Evolutionary conservation across 2,329 filamentous ascomycete genomes (phyloP), one percentile per base, ranked within the genome.

Genomic region (Colletotrichum coccodes): DNA sequence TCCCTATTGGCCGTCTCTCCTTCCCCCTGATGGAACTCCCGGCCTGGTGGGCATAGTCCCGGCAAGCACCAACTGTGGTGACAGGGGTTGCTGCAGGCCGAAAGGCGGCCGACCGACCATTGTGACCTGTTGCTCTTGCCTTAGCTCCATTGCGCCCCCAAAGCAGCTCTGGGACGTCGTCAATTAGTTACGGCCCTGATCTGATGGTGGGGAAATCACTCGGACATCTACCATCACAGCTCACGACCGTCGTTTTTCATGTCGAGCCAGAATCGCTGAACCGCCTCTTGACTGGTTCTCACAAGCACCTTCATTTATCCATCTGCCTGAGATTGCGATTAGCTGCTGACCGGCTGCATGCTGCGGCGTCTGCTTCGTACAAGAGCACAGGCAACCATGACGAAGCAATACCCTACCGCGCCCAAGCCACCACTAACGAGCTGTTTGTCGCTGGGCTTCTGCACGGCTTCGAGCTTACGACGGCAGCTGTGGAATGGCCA

Each of bases 61-160:
- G 61, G 65, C 65, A 65, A 65, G 61, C 61, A 60, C 54, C 65
- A 28, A 60, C 26, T 53, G 26, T 14, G 18, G 52, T 44, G 38
- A 34, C 65, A 68, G 65, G 65, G 66, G 61, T 60, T n/a, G 52
- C 53, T 65, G 66, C 66, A 57, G 61, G 54, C 56, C 28, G 57
- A 60, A 60, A 47, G 66, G 40, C 46, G 61, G 42, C 40, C 34
- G 47, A 40, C 53, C 46, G n/a, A 54, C 28, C 42, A 40, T 36
- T 21, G 47, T 47, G 47, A 32, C 63, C 56, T 50, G 47, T 28
- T 21, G n/a, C 21, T 36, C 50, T 36, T 42, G 2, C n/a, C 34
- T 56, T 56, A 12, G 21, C 52, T 53, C 16, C 50, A n/a, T 52
- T 7, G 30, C 21, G 38, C n/a, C 21, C 32, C 26, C 18, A n/a